Base-by-base conservation (phyloP, 2,329 filamentous ascomycete genomes). In the Penicillium paneum region DNA sequence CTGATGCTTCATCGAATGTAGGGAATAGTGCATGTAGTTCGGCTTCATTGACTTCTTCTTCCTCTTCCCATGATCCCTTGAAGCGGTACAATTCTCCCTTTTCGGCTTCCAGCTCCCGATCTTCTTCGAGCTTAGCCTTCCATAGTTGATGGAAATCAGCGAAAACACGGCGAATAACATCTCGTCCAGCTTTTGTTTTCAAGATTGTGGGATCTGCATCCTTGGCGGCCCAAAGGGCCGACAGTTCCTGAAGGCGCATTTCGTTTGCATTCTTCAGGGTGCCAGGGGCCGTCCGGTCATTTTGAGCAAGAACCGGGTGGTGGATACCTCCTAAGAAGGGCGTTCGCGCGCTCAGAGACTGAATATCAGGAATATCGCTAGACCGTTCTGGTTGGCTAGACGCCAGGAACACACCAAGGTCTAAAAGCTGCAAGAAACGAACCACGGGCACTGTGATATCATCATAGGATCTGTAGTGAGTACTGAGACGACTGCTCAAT, bases 21-120 rank as follows among this genome's bases (percentile, higher is more conserved):
- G 93, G 93, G 75, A 97, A 97, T 7, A 97, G 77, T 59, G 88
- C 82, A 19, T 86, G 81, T 60, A 96, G 87, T 59, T 94, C 89
- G 52, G 88, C 83, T 58, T 87, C 82, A 49, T 91, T 84, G 10
- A 83, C 78, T 63, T 89, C 87, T 52, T 95, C 88, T 60, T 90
- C 85, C 44, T 92, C 87, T 57, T 92, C 88, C 36, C 83, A 76
- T 36, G 85, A 87, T 31, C 92, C 93, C 59, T 85, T 84, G 75
- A 94, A 97, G 19, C 86, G 87, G 72, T 96, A 99, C 36, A 96
- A 74, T 58, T 89, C 91, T 5, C 83, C 84, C 58, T 88, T 89
- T 28, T 83, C 81, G 17, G 89, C 87, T 62, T 89, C 85, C 43
- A 89, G 83, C 64, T 86, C 84, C 64, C 90, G 88, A 60, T 97